phyloP scores from a whole-genome alignment of 345 rosid genomes.

The Aquilaria yunnanensis region DNA sequence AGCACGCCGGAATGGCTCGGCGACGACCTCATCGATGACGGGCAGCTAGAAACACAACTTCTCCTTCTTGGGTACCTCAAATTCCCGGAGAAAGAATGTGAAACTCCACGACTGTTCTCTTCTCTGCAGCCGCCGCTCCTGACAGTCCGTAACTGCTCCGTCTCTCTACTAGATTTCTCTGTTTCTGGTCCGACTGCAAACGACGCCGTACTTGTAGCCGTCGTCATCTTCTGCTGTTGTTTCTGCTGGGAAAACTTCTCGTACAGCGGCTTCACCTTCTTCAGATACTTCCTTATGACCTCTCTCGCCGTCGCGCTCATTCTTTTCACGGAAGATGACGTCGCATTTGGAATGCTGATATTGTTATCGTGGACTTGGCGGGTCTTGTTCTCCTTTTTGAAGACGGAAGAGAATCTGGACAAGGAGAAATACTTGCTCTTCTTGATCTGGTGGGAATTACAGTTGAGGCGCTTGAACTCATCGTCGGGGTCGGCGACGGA shows the following conservation, averaged over 20 bases:
- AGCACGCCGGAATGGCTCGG: slow-evolving; percentile 91
- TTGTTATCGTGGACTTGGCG: slow-evolving; percentile 9
- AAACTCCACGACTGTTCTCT: slow-evolving; percentile 27
- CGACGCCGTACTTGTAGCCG: slow-evolving; percentile 2
- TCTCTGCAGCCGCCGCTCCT: slow-evolving; percentile 15
- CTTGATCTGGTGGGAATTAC: slow-evolving; percentile 25
- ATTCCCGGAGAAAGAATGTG: slow-evolving; percentile 86
- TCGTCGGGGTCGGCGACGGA: slow-evolving; percentile 68
- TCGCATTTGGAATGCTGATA: not conserved
- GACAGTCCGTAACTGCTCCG: slow-evolving; percentile 10
- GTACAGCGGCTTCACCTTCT: slow-evolving; percentile 89
- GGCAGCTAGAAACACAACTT: slow-evolving; percentile 68
- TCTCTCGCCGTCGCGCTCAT: slow-evolving; percentile 78
- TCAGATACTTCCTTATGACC: slow-evolving; percentile 75
- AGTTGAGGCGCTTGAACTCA: slow-evolving; percentile 34
- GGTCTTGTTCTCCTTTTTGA: slow-evolving; percentile 59
- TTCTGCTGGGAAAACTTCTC: slow-evolving; percentile 65
- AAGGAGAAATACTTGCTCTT: slow-evolving; percentile 56
- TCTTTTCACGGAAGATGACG: slow-evolving; percentile 62
- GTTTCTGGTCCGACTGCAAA: slow-evolving; percentile 16
- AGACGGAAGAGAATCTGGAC: slow-evolving; percentile 78
- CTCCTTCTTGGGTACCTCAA: slow-evolving; percentile 62
- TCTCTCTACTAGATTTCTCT: slow-evolving; percentile 25
- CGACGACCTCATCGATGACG: slow-evolving; percentile 84
- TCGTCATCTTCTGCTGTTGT: slow-evolving; percentile 39